Evolutionary conservation across 106 monocot genomes (phyloP).

Genomic region (Acorus calamus): DNA sequence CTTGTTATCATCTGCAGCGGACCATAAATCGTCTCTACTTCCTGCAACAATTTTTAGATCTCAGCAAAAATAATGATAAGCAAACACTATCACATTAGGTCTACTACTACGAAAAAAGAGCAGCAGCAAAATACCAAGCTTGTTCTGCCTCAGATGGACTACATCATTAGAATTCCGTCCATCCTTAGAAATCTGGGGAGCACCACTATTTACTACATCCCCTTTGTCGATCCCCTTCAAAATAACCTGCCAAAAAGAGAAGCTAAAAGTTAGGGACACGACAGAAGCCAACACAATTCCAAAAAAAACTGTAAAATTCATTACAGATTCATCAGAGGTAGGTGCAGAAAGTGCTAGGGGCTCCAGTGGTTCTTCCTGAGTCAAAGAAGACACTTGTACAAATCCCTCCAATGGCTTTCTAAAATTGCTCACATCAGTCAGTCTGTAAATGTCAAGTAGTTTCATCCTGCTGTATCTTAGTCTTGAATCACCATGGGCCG

Average conservation of each 20-base stretch:
- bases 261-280: too few species aligned
- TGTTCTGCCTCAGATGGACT: constrained; percentile 16
- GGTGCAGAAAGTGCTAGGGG: constrained; percentile 74
- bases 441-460: constrained; percentile 80
- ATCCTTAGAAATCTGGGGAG: constrained; percentile 66
- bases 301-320: background rate
- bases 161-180: constrained; percentile 36
- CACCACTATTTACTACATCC: constrained; percentile 62
- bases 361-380: constrained; percentile 41
- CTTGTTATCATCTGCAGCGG: constrained; percentile 25
- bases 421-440: constrained; percentile 41
- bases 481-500: constrained; percentile 29
- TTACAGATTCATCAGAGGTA: constrained; percentile 74
- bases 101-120: too few species aligned
- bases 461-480: constrained; percentile 80
- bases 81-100: too few species aligned
- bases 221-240: constrained; percentile 93
- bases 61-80: background rate
- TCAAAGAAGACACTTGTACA: constrained; percentile 60
- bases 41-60: constrained; percentile 16
- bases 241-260: constrained; percentile 34
- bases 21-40: constrained; percentile 30
- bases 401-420: constrained; percentile 29
- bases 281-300: background rate
- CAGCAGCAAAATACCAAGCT: constrained; percentile 25